Evolutionary conservation across 2,329 filamentous ascomycete species (phyloP).

Genomic region (Exophiala sideris): DNA sequence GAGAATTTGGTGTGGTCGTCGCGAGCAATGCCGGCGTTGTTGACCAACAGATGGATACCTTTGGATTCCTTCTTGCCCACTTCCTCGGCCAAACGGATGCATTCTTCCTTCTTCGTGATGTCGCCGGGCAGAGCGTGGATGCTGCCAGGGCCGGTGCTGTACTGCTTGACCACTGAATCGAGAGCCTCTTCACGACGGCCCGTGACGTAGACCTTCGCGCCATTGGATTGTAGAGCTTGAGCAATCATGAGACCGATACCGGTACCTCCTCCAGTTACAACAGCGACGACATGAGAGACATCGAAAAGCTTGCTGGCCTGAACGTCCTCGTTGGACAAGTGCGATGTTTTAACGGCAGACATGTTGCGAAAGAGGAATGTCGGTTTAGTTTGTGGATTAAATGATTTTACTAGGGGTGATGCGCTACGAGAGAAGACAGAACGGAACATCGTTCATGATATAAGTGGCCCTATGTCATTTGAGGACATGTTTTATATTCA

Average conservation of each 20-base stretch:
- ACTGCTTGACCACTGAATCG: conserved; percentile 45
- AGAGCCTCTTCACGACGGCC: conserved; percentile 46
- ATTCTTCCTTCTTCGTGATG: conserved; percentile 51
- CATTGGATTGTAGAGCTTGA: conserved; percentile 46
- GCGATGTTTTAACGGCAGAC: conserved; percentile 7
- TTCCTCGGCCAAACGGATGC: conserved; percentile 48
- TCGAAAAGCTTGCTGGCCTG: conserved; percentile 32
- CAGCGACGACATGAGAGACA: conserved; percentile 33
- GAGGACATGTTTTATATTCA: not conserved
- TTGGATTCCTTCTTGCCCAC: conserved; percentile 51
- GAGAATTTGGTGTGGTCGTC: conserved; percentile 53
- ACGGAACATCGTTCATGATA: not conserved
- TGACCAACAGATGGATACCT: conserved; percentile 49
- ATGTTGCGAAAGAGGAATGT: not conserved
- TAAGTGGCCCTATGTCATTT: not conserved
- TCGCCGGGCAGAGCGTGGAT: conserved; percentile 49
- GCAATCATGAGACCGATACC: conserved; percentile 49
- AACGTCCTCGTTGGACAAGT: conserved; percentile 26
- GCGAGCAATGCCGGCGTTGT: conserved; percentile 44
- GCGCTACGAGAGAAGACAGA: not conserved
- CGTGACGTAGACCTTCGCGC: conserved; percentile 48
- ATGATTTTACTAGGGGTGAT: not conserved
- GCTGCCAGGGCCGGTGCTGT: conserved; percentile 45
- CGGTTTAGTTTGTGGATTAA: not conserved
- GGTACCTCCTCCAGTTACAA: conserved; percentile 47